Evolutionary conservation across 768 basidiomycete genomes (phyloP).

Genomic region (Mycena galericulata): DNA sequence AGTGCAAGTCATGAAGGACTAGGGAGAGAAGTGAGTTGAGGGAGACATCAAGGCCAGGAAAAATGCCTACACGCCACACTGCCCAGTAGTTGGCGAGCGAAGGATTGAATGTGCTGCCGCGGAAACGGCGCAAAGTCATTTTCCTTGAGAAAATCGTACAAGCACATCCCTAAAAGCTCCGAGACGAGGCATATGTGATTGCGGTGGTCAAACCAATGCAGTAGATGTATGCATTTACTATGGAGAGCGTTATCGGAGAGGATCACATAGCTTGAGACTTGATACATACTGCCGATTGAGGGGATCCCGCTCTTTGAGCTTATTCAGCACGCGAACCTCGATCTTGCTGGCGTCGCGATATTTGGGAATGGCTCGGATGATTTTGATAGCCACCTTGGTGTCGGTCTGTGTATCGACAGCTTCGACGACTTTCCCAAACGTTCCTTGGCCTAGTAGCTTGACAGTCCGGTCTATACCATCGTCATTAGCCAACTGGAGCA

Average conservation of each 20-base stretch:
- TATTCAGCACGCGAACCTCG: constrained; percentile 94
- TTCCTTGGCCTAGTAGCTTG: constrained; percentile 93
- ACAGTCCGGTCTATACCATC: constrained; percentile 85
- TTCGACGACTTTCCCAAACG: constrained; percentile 99
- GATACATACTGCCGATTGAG: constrained; percentile 84
- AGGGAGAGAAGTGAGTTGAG: constrained; percentile 28
- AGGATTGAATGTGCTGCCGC: constrained; percentile 94
- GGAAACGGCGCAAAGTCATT: constrained; percentile 98
- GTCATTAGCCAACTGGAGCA: constrained; percentile 32
- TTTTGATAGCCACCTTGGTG: constrained; percentile 93
- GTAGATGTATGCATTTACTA: constrained; percentile 97
- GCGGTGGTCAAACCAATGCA: constrained; percentile 95
- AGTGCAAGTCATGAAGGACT: constrained; percentile 92
- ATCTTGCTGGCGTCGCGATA: constrained; percentile 99
- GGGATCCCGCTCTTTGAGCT: constrained; percentile 90
- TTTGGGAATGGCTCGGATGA: constrained; percentile 98
- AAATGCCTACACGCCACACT: constrained; percentile 90
- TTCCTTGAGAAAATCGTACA: constrained; percentile 99
- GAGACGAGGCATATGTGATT: constrained; percentile 99
- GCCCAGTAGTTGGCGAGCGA: constrained; percentile 90
- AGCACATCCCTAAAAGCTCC: constrained; percentile 95
- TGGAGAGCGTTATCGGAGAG: constrained; percentile 37
- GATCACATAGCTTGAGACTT: constrained; percentile 21
- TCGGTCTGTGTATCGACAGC: constrained; percentile 84
- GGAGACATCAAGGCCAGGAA: constrained; percentile 12